Conservation (phyloP, 2,329 filamentous ascomycete species). For the Clonostachys rosea region DNA sequence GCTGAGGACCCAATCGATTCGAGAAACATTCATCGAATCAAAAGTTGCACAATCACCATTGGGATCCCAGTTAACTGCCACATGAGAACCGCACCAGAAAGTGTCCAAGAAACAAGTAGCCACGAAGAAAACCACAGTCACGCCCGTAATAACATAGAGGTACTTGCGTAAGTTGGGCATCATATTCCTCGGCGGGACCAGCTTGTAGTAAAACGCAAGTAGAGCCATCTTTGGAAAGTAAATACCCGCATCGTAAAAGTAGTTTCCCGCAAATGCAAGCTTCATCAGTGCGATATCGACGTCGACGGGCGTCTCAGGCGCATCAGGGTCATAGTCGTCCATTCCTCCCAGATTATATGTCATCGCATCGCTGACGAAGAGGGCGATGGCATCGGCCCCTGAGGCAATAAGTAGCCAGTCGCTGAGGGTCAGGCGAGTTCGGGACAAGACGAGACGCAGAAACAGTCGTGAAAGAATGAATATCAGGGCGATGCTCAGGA, state of each 20-base stretch:
- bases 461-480: slow-evolving; percentile 12
- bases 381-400: slow-evolving; percentile 13
- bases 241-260: slow-evolving; percentile 21
- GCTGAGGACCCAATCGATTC: slow-evolving; percentile 20
- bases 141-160: slow-evolving; percentile 10
- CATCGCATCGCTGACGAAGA: slow-evolving; percentile 15
- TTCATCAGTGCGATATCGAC: slow-evolving; percentile 15
- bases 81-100: slow-evolving; percentile 19
- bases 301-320: background rate
- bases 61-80: slow-evolving; percentile 17
- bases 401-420: slow-evolving; percentile 19
- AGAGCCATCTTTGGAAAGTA: slow-evolving; percentile 19
- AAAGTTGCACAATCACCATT: slow-evolving; percentile 14
- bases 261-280: slow-evolving; percentile 19
- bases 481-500: slow-evolving; percentile 11
- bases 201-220: slow-evolving; percentile 17
- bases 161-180: slow-evolving; percentile 13
- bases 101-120: slow-evolving; percentile 18
- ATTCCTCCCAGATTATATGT: slow-evolving; percentile 18
- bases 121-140: slow-evolving; percentile 13
- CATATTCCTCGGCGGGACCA: slow-evolving; percentile 12
- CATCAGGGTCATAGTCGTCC: slow-evolving; percentile 14
- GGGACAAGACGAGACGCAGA: slow-evolving; percentile 15
- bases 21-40: slow-evolving; percentile 15
- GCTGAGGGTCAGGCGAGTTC: slow-evolving; percentile 15